Evolutionary conservation across 768 basidiomycete genomes (phyloP), one percentile per base, ranked within the genome.

Genomic region (Suillus fuscotomentosus): DNA sequence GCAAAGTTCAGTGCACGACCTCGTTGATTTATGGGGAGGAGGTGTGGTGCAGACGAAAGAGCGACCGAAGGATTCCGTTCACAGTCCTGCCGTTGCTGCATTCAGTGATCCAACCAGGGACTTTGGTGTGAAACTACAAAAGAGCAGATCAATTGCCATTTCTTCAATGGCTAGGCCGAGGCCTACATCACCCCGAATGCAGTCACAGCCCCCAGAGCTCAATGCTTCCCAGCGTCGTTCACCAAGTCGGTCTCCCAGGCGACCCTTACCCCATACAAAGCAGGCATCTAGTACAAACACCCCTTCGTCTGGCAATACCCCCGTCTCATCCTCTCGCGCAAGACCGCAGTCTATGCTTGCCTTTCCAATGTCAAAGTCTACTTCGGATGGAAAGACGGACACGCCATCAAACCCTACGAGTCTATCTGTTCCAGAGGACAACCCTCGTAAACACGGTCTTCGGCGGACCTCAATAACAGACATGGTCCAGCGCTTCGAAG

Each of bases 301-400:
- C 68, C 59, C 70, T 68, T 38, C 68, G 11, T 65, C 70, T 47
- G 66, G 72, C 2, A 48, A 74, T 51, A 65, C 65, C 27, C 66
- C 74, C 59, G 63, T 77, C n/a, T 67, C 80, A 36, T 64, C 79
- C 14, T 72, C 80, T 45, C 84, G 87, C 43, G 80, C 84, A 42
- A 87, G 93, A 6, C 92, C 92, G 24, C 90, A 93, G 66, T 94
- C 93, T n/a, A 86, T 94, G 85, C 82, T 92, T 72, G 74, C 90
- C 36, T 88, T 90, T 69, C 88, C 90, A 3, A 68, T 77, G 34
- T 71, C 78, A 17, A 77, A 76, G 60, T 75, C 80, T 67, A 71
- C 67, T 14, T 80, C 84, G 17, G 73, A 77, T 9, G 83, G 84
- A 43, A 78, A 74, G 50, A 64, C 76, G 15, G 71, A 78, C 51